A percentile compares a stretch with the other conserved stretches of the same genome.
These are phyloP conservation scores for Lepiota venenata DNA, from an alignment of 768 basidiomycete genomes.

Conservation along the genomic window DNA sequence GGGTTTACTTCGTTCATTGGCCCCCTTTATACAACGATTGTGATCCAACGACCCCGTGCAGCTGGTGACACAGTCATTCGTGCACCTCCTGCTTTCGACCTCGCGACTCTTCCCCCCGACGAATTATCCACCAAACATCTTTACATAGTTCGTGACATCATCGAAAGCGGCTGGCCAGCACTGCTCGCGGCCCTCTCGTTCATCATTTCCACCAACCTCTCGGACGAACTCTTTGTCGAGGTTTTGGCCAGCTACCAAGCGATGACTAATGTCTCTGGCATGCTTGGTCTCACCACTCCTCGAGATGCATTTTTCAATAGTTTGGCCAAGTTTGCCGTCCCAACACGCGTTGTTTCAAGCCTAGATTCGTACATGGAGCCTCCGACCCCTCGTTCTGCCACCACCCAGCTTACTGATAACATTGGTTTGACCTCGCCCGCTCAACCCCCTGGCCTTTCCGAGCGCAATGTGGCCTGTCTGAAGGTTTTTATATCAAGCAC, in stretches of 20 bases:
- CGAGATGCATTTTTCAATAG: slow-evolving; percentile 91
- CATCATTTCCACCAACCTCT: slow-evolving; percentile 85
- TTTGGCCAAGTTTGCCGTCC: slow-evolving; percentile 91
- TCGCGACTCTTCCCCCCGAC: slow-evolving; percentile 44
- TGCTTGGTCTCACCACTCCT: slow-evolving; percentile 82
- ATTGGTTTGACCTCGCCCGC: slow-evolving; percentile 51
- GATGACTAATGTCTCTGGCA: slow-evolving; percentile 85
- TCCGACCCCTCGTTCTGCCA: slow-evolving; percentile 58
- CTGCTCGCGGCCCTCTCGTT: slow-evolving; percentile 88
- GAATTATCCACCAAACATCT: slow-evolving; percentile 58
- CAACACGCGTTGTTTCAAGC: slow-evolving; percentile 82
- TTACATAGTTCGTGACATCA: slow-evolving; percentile 66
- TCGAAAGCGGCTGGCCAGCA: slow-evolving; percentile 89
- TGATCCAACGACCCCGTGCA: slow-evolving; percentile 59
- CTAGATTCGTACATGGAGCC: slow-evolving; percentile 55
- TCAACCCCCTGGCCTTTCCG: slow-evolving; percentile 73
- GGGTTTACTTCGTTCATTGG: slow-evolving; percentile 75
- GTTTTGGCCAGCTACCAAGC: slow-evolving; percentile 79
- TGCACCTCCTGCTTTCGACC: slow-evolving; percentile 71
- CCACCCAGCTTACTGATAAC: slow-evolving; percentile 60
- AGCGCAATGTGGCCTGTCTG: slow-evolving; percentile 88
- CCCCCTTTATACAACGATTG: slow-evolving; percentile 70
- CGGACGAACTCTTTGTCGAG: slow-evolving; percentile 88
- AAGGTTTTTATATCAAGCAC: slow-evolving; percentile 78
- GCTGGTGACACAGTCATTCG: slow-evolving; percentile 64